Conservation (phyloP, 352 stramenopile species). For the Pythium dissotocum region DNA sequence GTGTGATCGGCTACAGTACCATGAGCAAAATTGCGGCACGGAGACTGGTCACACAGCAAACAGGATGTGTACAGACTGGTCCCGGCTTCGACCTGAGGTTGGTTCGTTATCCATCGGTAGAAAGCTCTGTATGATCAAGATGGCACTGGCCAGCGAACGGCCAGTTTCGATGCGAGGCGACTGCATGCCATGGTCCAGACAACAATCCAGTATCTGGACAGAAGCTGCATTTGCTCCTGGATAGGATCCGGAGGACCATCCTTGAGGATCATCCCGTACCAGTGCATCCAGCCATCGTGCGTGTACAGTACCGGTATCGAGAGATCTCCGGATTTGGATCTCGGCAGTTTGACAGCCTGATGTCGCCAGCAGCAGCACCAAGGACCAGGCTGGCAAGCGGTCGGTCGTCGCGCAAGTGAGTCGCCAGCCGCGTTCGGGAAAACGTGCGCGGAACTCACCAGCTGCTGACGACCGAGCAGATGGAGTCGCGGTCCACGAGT, state of each 20-base stretch:
- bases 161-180: background rate
- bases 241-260: no score
- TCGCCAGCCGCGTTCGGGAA: constrained; percentile 16
- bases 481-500: background rate
- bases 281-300: no score
- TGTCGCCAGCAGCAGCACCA: constrained; percentile 24
- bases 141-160: constrained; percentile 1
- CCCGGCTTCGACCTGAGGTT: background rate
- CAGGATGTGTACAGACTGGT: no score
- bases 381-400: no score
- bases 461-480: constrained; percentile 15
- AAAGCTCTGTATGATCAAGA: background rate
- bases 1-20: no score
- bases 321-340: no score
- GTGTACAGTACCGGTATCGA: no score
- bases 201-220: background rate
- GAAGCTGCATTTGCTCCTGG: no score
- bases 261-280: no score
- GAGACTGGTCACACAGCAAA: no score
- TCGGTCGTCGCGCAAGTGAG: constrained; percentile 12
- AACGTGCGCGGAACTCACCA: constrained; percentile 15
- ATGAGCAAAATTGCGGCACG: no score
- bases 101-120: background rate
- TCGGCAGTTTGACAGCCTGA: background rate
- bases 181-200: background rate